Base-by-base conservation (phyloP, 768 basidiomycete species). In the Mycena rebaudengoi region DNA sequence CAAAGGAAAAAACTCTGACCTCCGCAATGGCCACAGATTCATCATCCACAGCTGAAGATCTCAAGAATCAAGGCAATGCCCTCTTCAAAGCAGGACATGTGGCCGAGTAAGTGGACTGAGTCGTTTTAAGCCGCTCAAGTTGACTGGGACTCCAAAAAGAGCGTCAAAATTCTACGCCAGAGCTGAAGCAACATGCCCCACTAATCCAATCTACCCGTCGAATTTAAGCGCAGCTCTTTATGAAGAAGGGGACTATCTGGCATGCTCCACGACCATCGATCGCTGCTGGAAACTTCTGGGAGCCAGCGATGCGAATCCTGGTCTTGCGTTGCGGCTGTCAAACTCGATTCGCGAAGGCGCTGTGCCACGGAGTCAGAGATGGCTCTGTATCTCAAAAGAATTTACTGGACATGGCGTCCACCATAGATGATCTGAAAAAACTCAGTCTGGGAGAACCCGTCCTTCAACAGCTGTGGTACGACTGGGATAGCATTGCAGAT, bases 221-320 rank as follows among this genome's bases (percentile, higher is more conserved):
- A 60, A 60, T 32, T 43, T 60, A 2, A 52, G 50, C 23, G 59
- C 59, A 12, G 41, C 59, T 28, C 59, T 60, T 21, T 60, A 52
- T 18, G 59, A 60, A 29, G 59, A 60, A 26, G 59, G 59, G n/a
- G 50, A 60, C 26, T 60, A 60, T 26, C 41, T 60, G 33, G 43
- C 50, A 21, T 60, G 59, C 7, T 25, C 29, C 25, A 26, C 13
- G 41, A 16, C 59, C 1, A 44, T 60, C 25, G 41, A 60, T 60
- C 59, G 59, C 25, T 60, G 59, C 40, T 60, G 50, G 28, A 30
- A 45, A 21, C 41, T 60, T 4, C 30, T 44, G 2, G 41, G 33
- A 28, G 10, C 59, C 7, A 51, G 29, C 7, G 8, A 28, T n/a
- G 10, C 26, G 20, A 50, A 48, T n/a, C n/a, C 37, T 39, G 14